These are phyloP conservation scores for Avena insularis DNA, from an alignment of 176 grass and related monocot species.

Conservation along the genomic window DNA sequence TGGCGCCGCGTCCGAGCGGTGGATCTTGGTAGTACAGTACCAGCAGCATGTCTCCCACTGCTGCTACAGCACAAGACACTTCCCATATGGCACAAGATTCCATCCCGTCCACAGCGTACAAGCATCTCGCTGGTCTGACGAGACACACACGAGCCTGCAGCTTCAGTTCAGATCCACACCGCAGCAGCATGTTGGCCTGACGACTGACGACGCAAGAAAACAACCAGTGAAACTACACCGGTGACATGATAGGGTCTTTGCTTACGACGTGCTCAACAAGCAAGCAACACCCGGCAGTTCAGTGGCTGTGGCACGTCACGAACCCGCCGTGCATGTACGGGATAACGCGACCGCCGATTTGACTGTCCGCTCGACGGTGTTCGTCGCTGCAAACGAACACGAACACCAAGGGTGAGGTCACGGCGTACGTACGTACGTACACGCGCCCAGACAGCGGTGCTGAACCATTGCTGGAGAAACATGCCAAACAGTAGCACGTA, in stretches of 20 bases:
- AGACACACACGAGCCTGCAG: neutral
- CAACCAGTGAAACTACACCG: neutral
- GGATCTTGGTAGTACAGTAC: constrained; percentile 32
- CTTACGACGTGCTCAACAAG: neutral
- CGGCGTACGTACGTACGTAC: neutral
- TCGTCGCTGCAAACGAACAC: neutral
- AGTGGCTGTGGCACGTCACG: neutral
- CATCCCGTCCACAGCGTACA: constrained; percentile 25
- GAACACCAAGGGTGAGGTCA: constrained; percentile 1
- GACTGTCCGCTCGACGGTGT: neutral
- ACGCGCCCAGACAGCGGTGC: neutral
- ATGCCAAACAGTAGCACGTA: too few species aligned
- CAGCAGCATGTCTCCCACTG: constrained; percentile 39
- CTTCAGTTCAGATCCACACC: constrained; percentile 40
- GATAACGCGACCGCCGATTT: neutral
- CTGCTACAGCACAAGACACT: constrained; percentile 55
- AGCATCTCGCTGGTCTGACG: neutral
- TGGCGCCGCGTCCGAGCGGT: neutral
- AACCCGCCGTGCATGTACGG: neutral
- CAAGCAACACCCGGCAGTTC: neutral
- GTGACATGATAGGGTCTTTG: neutral
- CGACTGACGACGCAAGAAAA: neutral
- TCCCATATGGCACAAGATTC: constrained; percentile 43
- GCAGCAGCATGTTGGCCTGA: neutral
- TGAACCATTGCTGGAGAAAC: too few species aligned